phyloP scores from a whole-genome alignment of 352 stramenopile genomes.

The Aphanomyces euteiches region DNA sequence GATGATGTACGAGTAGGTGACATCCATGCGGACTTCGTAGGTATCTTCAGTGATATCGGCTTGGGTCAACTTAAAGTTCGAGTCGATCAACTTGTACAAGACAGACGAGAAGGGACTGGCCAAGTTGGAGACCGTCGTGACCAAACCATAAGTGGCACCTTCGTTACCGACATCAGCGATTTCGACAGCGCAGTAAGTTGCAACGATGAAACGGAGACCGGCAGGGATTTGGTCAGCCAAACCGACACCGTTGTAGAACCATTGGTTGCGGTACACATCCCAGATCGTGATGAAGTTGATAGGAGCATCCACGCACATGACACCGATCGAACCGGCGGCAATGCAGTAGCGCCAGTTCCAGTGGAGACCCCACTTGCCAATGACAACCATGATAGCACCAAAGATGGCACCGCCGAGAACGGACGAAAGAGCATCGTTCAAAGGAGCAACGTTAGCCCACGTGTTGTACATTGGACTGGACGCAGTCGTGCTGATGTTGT shows the following conservation, averaged over 20 bases:
- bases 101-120: no score
- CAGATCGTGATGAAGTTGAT: no score
- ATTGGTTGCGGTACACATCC: no score
- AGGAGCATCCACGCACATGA: no score
- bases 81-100: no score
- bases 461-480: slow-evolving; percentile 53
- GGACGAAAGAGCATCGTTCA: slow-evolving; percentile 55
- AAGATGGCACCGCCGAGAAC: slow-evolving; percentile 48
- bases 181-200: slow-evolving; percentile 35
- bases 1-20: slow-evolving; percentile 42
- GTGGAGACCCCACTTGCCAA: slow-evolving; percentile 1
- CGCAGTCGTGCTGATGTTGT: slow-evolving; percentile 54
- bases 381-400: slow-evolving; percentile 42
- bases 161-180: slow-evolving; percentile 38
- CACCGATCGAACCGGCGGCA: no score
- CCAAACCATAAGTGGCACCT: slow-evolving; percentile 34
- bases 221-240: not conserved
- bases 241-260: no score
- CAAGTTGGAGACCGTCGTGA: slow-evolving; percentile 29
- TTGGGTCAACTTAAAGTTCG: no score
- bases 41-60: slow-evolving; percentile 26
- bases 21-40: slow-evolving; percentile 38
- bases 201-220: slow-evolving; percentile 20
- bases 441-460: slow-evolving; percentile 56
- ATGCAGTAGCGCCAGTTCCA: no score